These are phyloP conservation scores for Saussurea involucrata DNA, from an alignment of 129 eudicot genomes.

Conservation along the genomic window DNA sequence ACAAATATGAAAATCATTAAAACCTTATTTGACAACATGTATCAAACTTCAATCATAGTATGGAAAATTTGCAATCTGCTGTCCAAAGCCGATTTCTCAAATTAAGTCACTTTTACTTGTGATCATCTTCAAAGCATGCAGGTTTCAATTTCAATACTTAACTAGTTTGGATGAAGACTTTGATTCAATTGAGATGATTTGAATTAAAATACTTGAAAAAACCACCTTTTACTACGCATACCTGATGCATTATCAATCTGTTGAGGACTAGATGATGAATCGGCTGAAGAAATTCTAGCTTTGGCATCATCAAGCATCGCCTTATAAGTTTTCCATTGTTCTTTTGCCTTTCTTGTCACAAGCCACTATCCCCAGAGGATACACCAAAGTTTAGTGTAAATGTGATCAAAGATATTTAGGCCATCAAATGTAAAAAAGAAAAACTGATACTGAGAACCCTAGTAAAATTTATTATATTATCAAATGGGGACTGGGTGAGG, in stretches of 20 bases:
- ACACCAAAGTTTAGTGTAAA: not conserved
- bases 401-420: not conserved
- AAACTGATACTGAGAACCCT: not conserved
- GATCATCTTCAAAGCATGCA: not conserved
- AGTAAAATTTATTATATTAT: not conserved
- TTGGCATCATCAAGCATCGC: conserved; percentile 81
- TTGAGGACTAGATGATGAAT: conserved; percentile 19
- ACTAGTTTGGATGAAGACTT: not conserved
- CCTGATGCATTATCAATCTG: conserved; percentile 32
- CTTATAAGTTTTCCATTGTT: conserved; percentile 75
- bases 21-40: not conserved
- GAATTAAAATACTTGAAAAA: not conserved
- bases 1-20: conserved; percentile 2
- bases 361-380: conserved; percentile 58
- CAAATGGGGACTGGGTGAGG: not conserved
- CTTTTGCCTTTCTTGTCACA: conserved; percentile 69
- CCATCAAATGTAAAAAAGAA: not conserved
- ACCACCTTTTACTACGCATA: conserved; percentile 8
- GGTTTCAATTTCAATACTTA: not conserved
- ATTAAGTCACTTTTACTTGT: not conserved
- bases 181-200: not conserved
- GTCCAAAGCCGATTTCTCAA: not conserved
- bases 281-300: conserved; percentile 22
- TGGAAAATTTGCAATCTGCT: not conserved
- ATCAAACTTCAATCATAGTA: conserved; percentile 1